A percentile compares a stretch with the other conserved stretches of the same genome.
Evolutionary conservation across 2,329 filamentous ascomycete genomes (phyloP).

Genomic region (Dothidotthia symphoricarpi): DNA sequence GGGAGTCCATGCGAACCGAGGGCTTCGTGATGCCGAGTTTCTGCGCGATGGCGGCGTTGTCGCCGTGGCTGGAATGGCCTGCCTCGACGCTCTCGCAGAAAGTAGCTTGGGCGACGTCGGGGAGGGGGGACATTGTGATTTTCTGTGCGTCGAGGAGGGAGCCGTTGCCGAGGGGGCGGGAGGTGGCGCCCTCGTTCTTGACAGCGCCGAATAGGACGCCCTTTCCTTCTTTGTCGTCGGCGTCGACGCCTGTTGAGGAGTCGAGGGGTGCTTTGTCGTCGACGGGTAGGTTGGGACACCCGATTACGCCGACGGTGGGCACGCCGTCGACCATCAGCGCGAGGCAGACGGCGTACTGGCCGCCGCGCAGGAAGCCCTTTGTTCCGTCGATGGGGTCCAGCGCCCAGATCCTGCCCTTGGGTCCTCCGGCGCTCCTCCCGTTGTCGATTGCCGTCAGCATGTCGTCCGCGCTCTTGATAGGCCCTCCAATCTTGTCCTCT

Average conservation of each 20-base stretch:
- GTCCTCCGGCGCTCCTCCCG: conserved; percentile 67
- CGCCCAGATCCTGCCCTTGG: conserved; percentile 82
- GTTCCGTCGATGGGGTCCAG: conserved; percentile 98
- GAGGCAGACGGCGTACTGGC: conserved; percentile 94
- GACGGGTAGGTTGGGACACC: conserved; percentile 90
- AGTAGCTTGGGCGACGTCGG: conserved; percentile 73
- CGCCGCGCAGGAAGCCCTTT: conserved; percentile 92
- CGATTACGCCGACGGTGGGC: conserved; percentile 90
- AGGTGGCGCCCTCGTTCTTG: conserved; percentile 74
- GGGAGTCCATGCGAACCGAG: conserved; percentile 95
- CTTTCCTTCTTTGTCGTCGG: conserved; percentile 69
- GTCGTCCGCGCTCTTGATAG: conserved; percentile 63
- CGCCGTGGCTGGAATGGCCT: conserved; percentile 83
- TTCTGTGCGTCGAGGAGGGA: conserved; percentile 56
- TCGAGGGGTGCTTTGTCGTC: conserved; percentile 73
- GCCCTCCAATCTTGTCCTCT: conserved; percentile 67
- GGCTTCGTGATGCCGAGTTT: conserved; percentile 82
- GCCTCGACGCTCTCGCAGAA: conserved; percentile 98
- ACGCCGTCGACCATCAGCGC: conserved; percentile 89
- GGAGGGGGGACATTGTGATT: conserved; percentile 77
- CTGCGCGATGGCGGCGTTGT: conserved; percentile 80
- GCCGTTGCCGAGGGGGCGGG: conserved; percentile 65
- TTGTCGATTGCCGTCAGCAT: conserved; percentile 60
- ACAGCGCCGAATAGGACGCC: conserved; percentile 90
- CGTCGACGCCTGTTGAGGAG: conserved; percentile 69